Evolutionary conservation across 2,329 filamentous ascomycete genomes (phyloP).

Genomic region (Cercospora sp.): DNA sequence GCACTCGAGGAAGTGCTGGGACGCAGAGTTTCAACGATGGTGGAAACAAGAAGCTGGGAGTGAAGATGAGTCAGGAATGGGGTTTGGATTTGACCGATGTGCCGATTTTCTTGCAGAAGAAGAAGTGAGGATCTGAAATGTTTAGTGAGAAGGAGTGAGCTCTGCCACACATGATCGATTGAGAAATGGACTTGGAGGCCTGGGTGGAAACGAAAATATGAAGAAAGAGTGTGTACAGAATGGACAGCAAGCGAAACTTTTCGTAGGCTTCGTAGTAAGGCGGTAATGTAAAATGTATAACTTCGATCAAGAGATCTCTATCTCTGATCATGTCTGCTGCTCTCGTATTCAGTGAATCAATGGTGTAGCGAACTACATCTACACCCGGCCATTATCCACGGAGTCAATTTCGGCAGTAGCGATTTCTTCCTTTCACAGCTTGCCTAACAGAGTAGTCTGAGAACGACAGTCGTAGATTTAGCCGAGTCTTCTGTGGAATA

Average conservation of each 20-base stretch:
- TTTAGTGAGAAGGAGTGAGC: neutral
- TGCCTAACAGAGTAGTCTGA: neutral
- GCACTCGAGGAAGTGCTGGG: slow-evolving; percentile 42
- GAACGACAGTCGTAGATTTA: neutral
- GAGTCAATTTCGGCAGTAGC: neutral
- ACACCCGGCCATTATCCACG: neutral
- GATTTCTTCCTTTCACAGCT: neutral
- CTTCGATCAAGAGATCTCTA: neutral
- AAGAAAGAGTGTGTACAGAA: neutral
- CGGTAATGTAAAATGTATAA: neutral
- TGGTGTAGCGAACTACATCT: neutral
- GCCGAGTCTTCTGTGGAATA: neutral
- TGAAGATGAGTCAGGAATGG: slow-evolving; percentile 37
- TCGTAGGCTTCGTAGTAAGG: neutral
- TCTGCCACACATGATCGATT: neutral
- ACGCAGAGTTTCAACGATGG: slow-evolving; percentile 33
- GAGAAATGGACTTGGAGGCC: neutral
- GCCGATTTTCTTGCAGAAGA: slow-evolving; percentile 39
- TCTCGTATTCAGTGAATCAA: neutral
- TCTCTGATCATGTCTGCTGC: neutral
- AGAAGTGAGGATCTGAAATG: neutral
- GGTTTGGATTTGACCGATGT: slow-evolving; percentile 45
- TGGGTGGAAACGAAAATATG: neutral
- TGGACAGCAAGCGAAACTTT: neutral
- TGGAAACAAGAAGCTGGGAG: slow-evolving; percentile 37